Base-by-base conservation (phyloP, 1,284 basidiomycete species). In the Cutaneotrichosporon sp. region DNA sequence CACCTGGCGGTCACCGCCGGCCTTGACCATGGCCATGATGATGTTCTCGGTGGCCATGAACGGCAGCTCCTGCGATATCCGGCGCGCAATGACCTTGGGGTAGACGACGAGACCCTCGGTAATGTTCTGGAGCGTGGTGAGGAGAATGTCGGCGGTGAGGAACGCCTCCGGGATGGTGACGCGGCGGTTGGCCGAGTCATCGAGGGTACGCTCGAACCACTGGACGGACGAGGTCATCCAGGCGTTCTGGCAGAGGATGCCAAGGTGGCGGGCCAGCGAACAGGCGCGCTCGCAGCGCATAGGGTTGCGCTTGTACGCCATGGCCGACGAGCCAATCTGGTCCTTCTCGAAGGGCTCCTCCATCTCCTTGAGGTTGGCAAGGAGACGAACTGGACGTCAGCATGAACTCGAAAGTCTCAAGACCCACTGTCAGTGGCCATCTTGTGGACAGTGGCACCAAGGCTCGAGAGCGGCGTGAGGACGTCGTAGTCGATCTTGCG, bases 11-110 rank as follows among this genome's bases (percentile, higher is more conserved):
- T 98, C 94, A 1, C 93, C 96, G 38, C 93, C 93, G 51, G 76
- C 74, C 76, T 94, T 94, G 55, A 98, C 96, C 58, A 98, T 86
- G 12, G 92, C 92, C 96, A 99, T 98, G 79, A 98, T 98, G 75
- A 99, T 83, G 76, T 98, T 98, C 77, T 97, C 92, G 3, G 92
- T 93, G 3, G 90, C 89, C 96, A 99, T 99, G 81, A 98, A 98
- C 2, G 96, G 96, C 34, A 99, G 81, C 77, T 99, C 96, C 74
- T 96, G 90, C 18, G 84, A 76, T 72, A 99, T 94, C 39, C 90
- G 84, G 41, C 92, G 84, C 5, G 80, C 86, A 66, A 99, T 98
- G 62, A 98, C 94, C 68, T 85, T 86, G 15, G 94, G 94, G 76
- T 98, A 98, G 53, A 99, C 94, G 26, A 98, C 93, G 20, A 99